Evolutionary conservation across 495 filamentous ascomycete genomes (phyloP).

Genomic region (Penicillium roqueforti): DNA sequence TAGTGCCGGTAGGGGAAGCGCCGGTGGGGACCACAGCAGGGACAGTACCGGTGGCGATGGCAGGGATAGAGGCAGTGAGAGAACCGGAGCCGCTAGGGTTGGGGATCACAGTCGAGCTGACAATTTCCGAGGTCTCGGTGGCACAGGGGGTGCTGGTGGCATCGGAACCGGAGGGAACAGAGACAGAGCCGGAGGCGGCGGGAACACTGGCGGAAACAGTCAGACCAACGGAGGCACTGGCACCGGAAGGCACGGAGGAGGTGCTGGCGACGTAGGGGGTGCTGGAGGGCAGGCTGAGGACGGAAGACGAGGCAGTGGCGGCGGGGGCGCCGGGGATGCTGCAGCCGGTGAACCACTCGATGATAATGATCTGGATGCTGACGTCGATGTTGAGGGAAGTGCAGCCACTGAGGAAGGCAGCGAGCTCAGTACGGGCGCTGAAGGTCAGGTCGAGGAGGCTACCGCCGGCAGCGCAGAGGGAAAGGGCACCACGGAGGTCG

Average conservation of each 20-base stretch:
- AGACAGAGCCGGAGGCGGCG: not conserved
- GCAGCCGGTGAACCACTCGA: conserved; percentile 42
- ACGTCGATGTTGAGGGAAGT: conserved; percentile 23
- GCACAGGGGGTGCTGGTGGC: conserved; percentile 22
- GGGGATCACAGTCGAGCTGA: conserved; percentile 13
- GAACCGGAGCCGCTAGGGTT: conserved; percentile 2
- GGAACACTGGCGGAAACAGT: conserved; percentile 3
- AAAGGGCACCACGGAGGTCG: conserved; percentile 35
- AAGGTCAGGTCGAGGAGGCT: conserved; percentile 33
- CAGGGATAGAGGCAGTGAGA: conserved; percentile 1
- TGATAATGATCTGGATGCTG: conserved; percentile 38
- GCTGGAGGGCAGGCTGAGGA: conserved; percentile 22
- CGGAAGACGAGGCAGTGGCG: conserved; percentile 15
- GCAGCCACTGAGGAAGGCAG: conserved; percentile 40
- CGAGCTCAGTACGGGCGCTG: conserved; percentile 37
- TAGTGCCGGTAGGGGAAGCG: conserved; percentile 8
- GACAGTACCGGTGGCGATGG: conserved; percentile 6
- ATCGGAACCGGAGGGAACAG: not conserved
- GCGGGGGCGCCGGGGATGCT: conserved; percentile 27
- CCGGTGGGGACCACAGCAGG: conserved; percentile 11
- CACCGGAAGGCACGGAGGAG: conserved; percentile 7
- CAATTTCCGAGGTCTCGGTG: conserved; percentile 17
- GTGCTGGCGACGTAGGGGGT: conserved; percentile 8
- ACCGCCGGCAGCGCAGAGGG: conserved; percentile 33
- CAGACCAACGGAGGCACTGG: conserved; percentile 6